These are phyloP conservation scores for Penicillium janthinellum DNA, from an alignment of 2,329 filamentous ascomycete genomes.

Conservation along the genomic window DNA sequence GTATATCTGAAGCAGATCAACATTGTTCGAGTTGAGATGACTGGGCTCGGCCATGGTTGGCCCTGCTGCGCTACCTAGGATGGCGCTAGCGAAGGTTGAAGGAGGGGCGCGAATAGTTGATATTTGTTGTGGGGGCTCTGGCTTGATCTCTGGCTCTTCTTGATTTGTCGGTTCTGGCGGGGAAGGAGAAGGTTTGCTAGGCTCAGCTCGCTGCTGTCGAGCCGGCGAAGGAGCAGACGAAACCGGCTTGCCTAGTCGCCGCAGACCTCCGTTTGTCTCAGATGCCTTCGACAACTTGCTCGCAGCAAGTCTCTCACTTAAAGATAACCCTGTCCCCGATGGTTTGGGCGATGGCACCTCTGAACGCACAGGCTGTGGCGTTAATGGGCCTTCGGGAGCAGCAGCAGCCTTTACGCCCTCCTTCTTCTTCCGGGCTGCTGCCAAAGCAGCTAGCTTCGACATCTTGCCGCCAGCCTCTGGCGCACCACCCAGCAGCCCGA, in stretches of 20 bases:
- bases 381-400: conserved; percentile 7
- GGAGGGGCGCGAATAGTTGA: conserved; percentile 47
- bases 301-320: conserved; percentile 43
- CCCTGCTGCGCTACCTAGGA: conserved; percentile 37
- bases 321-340: conserved; percentile 34
- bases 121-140: conserved; percentile 18
- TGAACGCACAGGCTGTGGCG: conserved; percentile 12
- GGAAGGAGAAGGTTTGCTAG: conserved; percentile 9
- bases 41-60: conserved; percentile 35
- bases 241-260: conserved; percentile 23
- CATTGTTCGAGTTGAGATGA: conserved; percentile 34
- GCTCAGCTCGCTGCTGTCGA: conserved; percentile 25
- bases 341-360: conserved; percentile 18
- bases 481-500: conserved; percentile 77
- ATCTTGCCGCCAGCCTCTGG: conserved; percentile 65
- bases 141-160: conserved; percentile 9
- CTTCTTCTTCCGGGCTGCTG: conserved; percentile 83
- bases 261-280: conserved; percentile 28
- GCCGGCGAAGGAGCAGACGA: conserved; percentile 17
- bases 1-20: conserved; percentile 42
- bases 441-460: conserved; percentile 89
- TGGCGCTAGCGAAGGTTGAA: conserved; percentile 54
- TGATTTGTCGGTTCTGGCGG: conserved; percentile 4
- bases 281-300: conserved; percentile 31
- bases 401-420: conserved; percentile 60